Conservation (phyloP, 2,329 filamentous ascomycete genomes). For the Gliomastix tumulicola region DNA sequence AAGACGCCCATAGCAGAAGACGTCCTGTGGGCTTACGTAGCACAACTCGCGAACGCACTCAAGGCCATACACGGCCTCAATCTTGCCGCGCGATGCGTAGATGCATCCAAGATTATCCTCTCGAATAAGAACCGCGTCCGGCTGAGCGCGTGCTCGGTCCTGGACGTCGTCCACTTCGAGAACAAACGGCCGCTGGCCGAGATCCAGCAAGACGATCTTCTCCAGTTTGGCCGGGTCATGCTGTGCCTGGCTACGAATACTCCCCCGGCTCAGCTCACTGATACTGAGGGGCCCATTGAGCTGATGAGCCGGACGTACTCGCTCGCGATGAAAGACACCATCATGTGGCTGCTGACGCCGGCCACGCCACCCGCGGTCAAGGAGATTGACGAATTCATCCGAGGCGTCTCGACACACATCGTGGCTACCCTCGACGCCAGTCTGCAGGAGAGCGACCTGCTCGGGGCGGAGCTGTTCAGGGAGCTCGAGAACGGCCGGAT, state of each 20-base stretch:
- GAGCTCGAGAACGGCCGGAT: slow-evolving; percentile 89
- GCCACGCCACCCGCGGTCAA: slow-evolving; percentile 51
- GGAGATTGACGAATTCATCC: slow-evolving; percentile 72
- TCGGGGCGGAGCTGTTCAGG: slow-evolving; percentile 63
- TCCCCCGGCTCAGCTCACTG: slow-evolving; percentile 43
- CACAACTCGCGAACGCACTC: slow-evolving; percentile 83
- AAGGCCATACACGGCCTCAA: slow-evolving; percentile 77
- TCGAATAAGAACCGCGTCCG: slow-evolving; percentile 88
- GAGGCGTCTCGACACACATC: slow-evolving; percentile 71
- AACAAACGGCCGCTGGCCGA: slow-evolving; percentile 61
- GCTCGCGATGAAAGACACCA: slow-evolving; percentile 67
- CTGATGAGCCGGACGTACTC: slow-evolving; percentile 73
- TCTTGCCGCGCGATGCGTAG: slow-evolving; percentile 79
- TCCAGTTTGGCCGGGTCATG: slow-evolving; percentile 77
- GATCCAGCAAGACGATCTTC: slow-evolving; percentile 80
- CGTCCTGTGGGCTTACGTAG: slow-evolving; percentile 83
- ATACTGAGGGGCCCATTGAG: slow-evolving; percentile 65
- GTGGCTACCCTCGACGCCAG: slow-evolving; percentile 68
- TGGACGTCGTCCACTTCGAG: slow-evolving; percentile 85
- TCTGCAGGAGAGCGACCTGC: slow-evolving; percentile 66
- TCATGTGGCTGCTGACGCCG: slow-evolving; percentile 74
- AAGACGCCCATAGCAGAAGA: slow-evolving; percentile 57
- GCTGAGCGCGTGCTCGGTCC: slow-evolving; percentile 78
- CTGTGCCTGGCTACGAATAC: slow-evolving; percentile 74
- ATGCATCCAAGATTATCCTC: slow-evolving; percentile 80